Conservation (phyloP, 495 filamentous ascomycete genomes). For the Penicillium parvum region DNA sequence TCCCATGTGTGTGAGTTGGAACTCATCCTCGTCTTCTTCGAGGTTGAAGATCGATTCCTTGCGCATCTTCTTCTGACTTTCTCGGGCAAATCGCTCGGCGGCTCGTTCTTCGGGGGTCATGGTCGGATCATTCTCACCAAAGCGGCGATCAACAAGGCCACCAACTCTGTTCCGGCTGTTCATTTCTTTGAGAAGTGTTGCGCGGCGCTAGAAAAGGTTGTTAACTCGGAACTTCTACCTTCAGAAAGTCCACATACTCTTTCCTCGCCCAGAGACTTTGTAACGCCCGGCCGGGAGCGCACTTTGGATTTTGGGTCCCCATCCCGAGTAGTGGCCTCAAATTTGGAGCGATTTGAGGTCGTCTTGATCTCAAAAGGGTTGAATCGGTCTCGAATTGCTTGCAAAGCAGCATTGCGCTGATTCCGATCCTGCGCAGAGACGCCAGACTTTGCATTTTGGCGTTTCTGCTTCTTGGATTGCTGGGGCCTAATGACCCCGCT, state of each 20-base stretch:
- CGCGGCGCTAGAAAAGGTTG: slow-evolving; percentile 52
- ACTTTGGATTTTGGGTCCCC: slow-evolving; percentile 46
- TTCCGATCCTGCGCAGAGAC: slow-evolving; percentile 59
- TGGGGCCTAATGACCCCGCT: slow-evolving; percentile 85
- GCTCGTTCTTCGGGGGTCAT: slow-evolving; percentile 94
- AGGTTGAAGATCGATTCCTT: slow-evolving; percentile 81
- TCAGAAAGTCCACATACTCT: slow-evolving; percentile 50
- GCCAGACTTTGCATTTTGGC: slow-evolving; percentile 62
- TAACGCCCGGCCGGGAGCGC: slow-evolving; percentile 66
- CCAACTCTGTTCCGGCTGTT: slow-evolving; percentile 82
- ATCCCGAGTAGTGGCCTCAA: slow-evolving; percentile 62
- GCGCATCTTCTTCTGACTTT: slow-evolving; percentile 69
- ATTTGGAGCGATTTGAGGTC: slow-evolving; percentile 63
- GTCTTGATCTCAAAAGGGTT: slow-evolving; percentile 94
- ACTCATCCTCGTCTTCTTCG: slow-evolving; percentile 71
- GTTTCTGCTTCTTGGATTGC: slow-evolving; percentile 87
- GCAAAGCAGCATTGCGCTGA: slow-evolving; percentile 68
- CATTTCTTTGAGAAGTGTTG: slow-evolving; percentile 82
- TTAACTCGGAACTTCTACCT: neutral
- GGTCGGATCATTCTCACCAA: slow-evolving; percentile 90
- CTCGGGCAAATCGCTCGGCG: slow-evolving; percentile 80
- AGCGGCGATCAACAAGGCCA: slow-evolving; percentile 86
- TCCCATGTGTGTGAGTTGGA: slow-evolving; percentile 79
- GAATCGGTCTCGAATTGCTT: slow-evolving; percentile 87
- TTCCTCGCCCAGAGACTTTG: slow-evolving; percentile 84